These are phyloP conservation scores for Croton setiger DNA, from an alignment of 441 rosid genomes.

Conservation along the genomic window DNA sequence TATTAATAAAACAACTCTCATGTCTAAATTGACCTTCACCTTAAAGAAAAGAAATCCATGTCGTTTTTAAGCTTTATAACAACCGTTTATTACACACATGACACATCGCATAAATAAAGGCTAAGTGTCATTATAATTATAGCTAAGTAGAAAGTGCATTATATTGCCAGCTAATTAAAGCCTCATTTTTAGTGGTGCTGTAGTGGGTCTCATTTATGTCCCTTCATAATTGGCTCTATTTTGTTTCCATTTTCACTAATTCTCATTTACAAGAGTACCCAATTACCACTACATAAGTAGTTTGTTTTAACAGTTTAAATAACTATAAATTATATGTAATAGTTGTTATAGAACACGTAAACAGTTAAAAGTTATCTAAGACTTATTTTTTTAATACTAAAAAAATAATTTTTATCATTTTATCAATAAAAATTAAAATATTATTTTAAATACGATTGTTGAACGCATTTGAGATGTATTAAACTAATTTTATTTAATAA, in stretches of 20 bases:
- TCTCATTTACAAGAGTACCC: too few species aligned
- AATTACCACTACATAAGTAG: not conserved
- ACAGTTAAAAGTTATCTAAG: too few species aligned
- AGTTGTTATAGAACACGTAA: too few species aligned
- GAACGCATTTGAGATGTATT: too few species aligned
- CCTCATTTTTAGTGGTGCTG: not conserved
- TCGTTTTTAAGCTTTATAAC: not conserved
- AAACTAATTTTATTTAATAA: too few species aligned
- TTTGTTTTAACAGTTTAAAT: too few species aligned
- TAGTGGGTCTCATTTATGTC: conserved; percentile 18
- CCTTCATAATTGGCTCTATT: conserved; percentile 12
- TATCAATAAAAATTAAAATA: too few species aligned
- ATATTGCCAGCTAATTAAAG: conserved; percentile 17
- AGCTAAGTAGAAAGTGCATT: conserved; percentile 16
- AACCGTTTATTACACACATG: not conserved
- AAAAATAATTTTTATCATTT: too few species aligned
- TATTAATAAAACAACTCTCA: conserved; percentile 7
- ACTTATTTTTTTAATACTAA: too few species aligned
- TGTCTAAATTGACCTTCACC: conserved; percentile 11
- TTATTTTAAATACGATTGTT: too few species aligned
- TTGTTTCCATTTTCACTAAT: conserved; percentile 19
- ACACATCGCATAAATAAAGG: not conserved
- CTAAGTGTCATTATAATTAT: too few species aligned
- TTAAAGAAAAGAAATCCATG: not conserved
- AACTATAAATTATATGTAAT: too few species aligned